Evolutionary conservation across 768 basidiomycete genomes (phyloP).

Genomic region (Phlebiopsis flavidoalba): DNA sequence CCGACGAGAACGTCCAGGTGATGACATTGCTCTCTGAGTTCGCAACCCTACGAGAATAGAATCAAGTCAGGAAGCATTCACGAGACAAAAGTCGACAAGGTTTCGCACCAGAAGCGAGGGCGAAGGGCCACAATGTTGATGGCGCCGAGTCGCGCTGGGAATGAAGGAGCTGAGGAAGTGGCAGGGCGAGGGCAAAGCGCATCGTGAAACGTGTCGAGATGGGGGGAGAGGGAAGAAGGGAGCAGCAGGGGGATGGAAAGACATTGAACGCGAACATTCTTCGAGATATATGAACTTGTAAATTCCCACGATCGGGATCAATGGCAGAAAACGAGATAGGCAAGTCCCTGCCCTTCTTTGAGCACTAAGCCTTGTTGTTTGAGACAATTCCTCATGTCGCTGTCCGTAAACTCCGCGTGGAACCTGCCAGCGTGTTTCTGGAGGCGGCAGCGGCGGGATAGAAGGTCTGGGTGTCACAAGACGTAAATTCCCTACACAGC

Average conservation of each 20-base stretch:
- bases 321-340: not conserved
- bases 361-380: not conserved
- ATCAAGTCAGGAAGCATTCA: not conserved
- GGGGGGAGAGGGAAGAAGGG: constrained; percentile 7
- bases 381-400: not conserved
- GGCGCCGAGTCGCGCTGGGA: constrained; percentile 22
- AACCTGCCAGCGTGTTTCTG: not conserved
- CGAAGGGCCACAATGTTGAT: constrained; percentile 28
- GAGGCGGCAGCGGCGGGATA: not conserved
- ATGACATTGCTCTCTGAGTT: constrained; percentile 28
- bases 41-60: constrained; percentile 29
- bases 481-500: not conserved
- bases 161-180: constrained; percentile 24
- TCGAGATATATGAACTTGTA: not conserved
- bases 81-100: not conserved
- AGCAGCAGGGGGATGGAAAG: constrained; percentile 10
- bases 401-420: not conserved
- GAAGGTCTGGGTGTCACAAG: not conserved
- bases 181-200: constrained; percentile 22
- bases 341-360: not conserved
- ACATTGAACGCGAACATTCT: not conserved
- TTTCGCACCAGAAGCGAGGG: constrained; percentile 26
- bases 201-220: constrained; percentile 16
- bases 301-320: constrained; percentile 2
- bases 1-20: constrained; percentile 26